Evolutionary conservation across 345 rosid genomes (phyloP), one percentile per base, ranked within the genome.

Genomic region (Rubroshorea leprosula): DNA sequence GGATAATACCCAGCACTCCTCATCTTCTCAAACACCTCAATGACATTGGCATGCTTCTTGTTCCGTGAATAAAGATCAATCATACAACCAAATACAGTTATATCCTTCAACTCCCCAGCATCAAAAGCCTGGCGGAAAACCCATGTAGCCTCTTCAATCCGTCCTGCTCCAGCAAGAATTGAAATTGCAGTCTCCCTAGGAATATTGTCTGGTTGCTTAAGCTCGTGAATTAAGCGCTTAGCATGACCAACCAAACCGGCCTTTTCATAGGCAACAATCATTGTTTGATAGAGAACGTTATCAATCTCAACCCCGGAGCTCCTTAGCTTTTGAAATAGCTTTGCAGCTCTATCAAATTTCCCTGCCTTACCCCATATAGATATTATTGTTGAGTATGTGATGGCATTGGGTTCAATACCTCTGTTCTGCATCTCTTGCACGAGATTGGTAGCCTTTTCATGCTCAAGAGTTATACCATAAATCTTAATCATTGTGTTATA

Each of bases 281-380:
- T 92, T 4, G 96, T 92, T 60, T 89, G 98, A 67, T 89, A 92
- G 16, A 92, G 95, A 59, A 89, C 90, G 53, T 80, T 89, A 70
- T 92, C 98, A 24, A 92, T 92, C 75, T 86, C 84, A 17, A 89
- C 81, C 38, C 90, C 95, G 0, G 93, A 83, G 71, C 74, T 83
- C 65, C 92, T 88, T 54, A 88, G 76, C 73, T 88, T 86, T 69
- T 92, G 89, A 77, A 88, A 92, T 66, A 92, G 58, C 63, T 68
- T 78, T 5, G 96, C 96, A 51, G 93, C 93, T 38, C 89, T 75
- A 51, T 92, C 98, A 64, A 92, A 56, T 68, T 89, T 92, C 62
- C 96, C 95, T 24, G 96, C 96, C 74, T 86, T 92, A 0, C 82
- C 93, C 96, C 96, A 92, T 44, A 92, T 89, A 0, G 85, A 82